Base-by-base conservation (phyloP, 176 grass and related monocot genomes). In the Saccharum officinarum region DNA sequence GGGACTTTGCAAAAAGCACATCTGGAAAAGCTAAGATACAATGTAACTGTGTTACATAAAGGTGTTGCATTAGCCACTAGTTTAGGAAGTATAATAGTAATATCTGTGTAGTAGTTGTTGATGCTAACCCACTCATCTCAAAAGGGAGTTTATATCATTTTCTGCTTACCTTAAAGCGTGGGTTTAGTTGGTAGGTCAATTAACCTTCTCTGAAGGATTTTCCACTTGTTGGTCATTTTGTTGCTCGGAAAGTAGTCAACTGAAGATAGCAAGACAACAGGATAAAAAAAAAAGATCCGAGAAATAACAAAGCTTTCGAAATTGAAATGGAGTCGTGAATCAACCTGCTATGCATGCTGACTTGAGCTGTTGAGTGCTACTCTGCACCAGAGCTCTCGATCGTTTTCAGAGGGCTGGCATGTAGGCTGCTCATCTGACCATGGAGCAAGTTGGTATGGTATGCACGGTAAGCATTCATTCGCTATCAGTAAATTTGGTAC, bases 101-200 rank as follows among this genome's bases (percentile, higher is more conserved):
- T 14, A 73, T 77, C 64, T 14, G 49, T 0, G 25, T 67, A 81
- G 82, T 69, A 73, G 60, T 61, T 22, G 88, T 78, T 82, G 83
- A 90, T 86, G 72, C 55, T 90, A 82, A 78, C 44, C 88, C 78
- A 82, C 88, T 90, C 34, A 82, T 54, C 66, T 31, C 67, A 70
- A 80, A 76, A 73, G 71, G 14, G 68, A 59, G 69, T 46, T 38
- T 38, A 62, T 81, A 69, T 61, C 31, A 60, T 64, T 42, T 66
- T 74, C 55, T 71, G 31, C 23, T 18, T 57, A 86, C 62, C 37
- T 8, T 87, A 87, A 87, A 87, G 40, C 8, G 1, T 6, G 4
- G 30, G 50, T 69, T 75, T 70, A 45, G 85, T 84, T 91, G 89
- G 76, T 76, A 52, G 47, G 69, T 76, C 85, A 41, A 91, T 75